Conservation (phyloP, 2,329 filamentous ascomycete species). For the Colletotrichum cuscutae region DNA sequence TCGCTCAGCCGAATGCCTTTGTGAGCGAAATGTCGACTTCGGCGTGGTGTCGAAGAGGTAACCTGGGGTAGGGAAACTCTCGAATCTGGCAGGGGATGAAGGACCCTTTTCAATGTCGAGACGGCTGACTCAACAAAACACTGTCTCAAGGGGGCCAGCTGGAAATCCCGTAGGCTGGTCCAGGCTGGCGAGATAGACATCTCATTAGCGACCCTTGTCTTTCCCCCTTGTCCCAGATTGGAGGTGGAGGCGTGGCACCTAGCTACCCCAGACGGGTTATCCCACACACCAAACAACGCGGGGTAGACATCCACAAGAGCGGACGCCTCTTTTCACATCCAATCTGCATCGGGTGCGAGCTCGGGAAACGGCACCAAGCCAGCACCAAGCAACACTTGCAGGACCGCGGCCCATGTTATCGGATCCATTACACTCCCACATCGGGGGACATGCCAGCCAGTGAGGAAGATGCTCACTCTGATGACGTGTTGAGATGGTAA, state of each 20-base stretch:
- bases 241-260: slow-evolving; percentile 3
- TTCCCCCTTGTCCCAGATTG: not conserved
- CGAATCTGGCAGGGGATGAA: not conserved
- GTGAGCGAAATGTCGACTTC: slow-evolving; percentile 7
- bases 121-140: not conserved
- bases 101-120: not conserved
- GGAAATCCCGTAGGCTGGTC: not conserved
- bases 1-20: slow-evolving; percentile 1
- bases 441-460: not conserved
- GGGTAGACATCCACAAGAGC: slow-evolving; percentile 26
- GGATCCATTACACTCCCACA: slow-evolving; percentile 4
- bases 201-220: not conserved
- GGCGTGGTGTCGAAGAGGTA: not conserved
- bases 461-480: not conserved
- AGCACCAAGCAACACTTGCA: not conserved
- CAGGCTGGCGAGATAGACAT: slow-evolving; percentile 5
- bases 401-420: slow-evolving; percentile 3
- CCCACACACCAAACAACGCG: slow-evolving; percentile 19
- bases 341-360: slow-evolving; percentile 17
- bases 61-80: not conserved
- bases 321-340: slow-evolving; percentile 1
- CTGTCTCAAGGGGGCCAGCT: not conserved
- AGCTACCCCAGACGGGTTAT: slow-evolving; percentile 19
- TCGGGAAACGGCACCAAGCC: slow-evolving; percentile 4
- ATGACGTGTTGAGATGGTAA: slow-evolving; percentile 18